These are phyloP conservation scores for Trematosphaeria pertusa DNA, from an alignment of 2,329 filamentous ascomycete species.

Conservation along the genomic window DNA sequence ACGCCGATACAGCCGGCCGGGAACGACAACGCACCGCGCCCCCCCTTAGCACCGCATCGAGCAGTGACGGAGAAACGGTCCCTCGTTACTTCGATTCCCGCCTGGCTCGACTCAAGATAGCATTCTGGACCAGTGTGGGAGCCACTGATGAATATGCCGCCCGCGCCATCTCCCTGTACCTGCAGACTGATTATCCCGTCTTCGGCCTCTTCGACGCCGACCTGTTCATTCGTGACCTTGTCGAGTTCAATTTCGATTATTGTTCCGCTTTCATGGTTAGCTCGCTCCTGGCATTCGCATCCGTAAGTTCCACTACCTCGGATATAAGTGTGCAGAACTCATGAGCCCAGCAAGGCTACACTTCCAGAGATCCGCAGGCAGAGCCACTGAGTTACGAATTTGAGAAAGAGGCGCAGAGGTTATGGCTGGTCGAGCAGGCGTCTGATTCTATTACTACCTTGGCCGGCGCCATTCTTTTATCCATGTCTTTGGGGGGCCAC, in stretches of 20 bases:
- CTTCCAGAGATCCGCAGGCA: conserved; percentile 3
- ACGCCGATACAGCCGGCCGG: not conserved
- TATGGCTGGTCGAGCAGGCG: not conserved
- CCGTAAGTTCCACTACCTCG: not conserved
- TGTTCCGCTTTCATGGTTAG: conserved; percentile 13
- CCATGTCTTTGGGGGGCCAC: conserved; percentile 1
- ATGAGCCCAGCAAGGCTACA: conserved; percentile 9
- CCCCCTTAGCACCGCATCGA: not conserved
- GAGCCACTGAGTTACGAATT: conserved; percentile 1
- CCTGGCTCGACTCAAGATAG: conserved; percentile 8
- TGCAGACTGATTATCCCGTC: conserved; percentile 9
- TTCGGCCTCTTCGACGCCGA: conserved; percentile 11
- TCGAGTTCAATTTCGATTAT: conserved; percentile 6
- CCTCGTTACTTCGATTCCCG: conserved; percentile 2
- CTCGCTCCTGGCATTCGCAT: conserved; percentile 9
- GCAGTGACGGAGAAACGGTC: not conserved
- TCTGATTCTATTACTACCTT: not conserved
- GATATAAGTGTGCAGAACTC: not conserved
- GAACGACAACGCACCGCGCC: not conserved
- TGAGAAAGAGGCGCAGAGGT: conserved; percentile 3
- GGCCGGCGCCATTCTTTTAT: conserved; percentile 4
- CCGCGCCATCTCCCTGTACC: conserved; percentile 8
- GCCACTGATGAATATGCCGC: conserved; percentile 6
- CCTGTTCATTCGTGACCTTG: conserved; percentile 8
- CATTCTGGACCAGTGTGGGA: conserved; percentile 10